These are phyloP conservation scores for Halenospora varia DNA, from an alignment of 495 filamentous ascomycete genomes.

Conservation along the genomic window DNA sequence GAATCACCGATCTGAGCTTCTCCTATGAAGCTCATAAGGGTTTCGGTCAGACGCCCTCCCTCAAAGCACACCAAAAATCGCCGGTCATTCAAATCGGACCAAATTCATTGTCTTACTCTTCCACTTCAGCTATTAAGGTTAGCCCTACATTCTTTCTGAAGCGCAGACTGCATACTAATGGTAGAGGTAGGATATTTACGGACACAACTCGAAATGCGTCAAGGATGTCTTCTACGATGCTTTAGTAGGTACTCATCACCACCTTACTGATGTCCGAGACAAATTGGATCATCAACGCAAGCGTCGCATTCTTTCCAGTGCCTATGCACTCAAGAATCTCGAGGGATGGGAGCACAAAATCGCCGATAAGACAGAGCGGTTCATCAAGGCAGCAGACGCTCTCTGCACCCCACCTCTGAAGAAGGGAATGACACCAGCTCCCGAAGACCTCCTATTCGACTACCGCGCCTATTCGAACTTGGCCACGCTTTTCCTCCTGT, in stretches of 20 bases:
- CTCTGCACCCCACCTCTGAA: slow-evolving; percentile 20
- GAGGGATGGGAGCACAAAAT: slow-evolving; percentile 54
- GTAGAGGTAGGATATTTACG: slow-evolving; percentile 48
- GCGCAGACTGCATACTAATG: background rate
- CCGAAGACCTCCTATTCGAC: slow-evolving; percentile 33
- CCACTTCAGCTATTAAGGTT: slow-evolving; percentile 37
- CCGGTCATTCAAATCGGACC: slow-evolving; percentile 51
- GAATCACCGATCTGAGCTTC: slow-evolving; percentile 42
- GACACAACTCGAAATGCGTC: slow-evolving; percentile 45
- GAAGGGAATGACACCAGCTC: slow-evolving; percentile 27
- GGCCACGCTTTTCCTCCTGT: slow-evolving; percentile 43
- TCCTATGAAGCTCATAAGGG: slow-evolving; percentile 38
- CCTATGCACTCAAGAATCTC: slow-evolving; percentile 51
- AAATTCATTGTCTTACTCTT: slow-evolving; percentile 46
- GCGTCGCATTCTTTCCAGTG: slow-evolving; percentile 46
- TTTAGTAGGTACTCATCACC: slow-evolving; percentile 29
- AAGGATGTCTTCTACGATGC: slow-evolving; percentile 45
- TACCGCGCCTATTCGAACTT: slow-evolving; percentile 41
- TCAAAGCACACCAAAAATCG: slow-evolving; percentile 37
- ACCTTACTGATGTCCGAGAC: slow-evolving; percentile 27
- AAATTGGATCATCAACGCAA: slow-evolving; percentile 28
- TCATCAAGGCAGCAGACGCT: slow-evolving; percentile 38
- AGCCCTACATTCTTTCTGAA: background rate
- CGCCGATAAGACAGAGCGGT: slow-evolving; percentile 43
- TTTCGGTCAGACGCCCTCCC: slow-evolving; percentile 39